Evolutionary conservation across 2,329 filamentous ascomycete genomes (phyloP).

Genomic region (Botrytis deweyae): DNA sequence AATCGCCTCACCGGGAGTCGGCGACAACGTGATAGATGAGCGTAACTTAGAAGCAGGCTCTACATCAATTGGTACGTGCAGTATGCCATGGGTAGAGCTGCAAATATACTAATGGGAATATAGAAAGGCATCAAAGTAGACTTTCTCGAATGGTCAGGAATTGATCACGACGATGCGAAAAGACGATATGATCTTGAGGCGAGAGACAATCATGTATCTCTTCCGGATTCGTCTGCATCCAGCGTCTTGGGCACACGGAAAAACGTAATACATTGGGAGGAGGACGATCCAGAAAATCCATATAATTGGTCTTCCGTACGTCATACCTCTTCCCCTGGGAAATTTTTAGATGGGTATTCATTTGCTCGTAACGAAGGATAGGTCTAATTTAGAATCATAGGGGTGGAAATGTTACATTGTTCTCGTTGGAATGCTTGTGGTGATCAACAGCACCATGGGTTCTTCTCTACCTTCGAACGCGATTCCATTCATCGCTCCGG

Average conservation of each 20-base stretch:
- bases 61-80: neutral
- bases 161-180: slow-evolving; percentile 46
- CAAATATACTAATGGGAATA: neutral
- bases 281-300: slow-evolving; percentile 37
- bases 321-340: neutral
- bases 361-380: too few relatives aligned
- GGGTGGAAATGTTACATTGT: slow-evolving; percentile 55
- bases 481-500: slow-evolving; percentile 53
- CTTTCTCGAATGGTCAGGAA: slow-evolving; percentile 32
- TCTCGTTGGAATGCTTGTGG: slow-evolving; percentile 54
- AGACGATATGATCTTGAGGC: slow-evolving; percentile 46
- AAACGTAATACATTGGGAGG: slow-evolving; percentile 35
- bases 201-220: slow-evolving; percentile 40
- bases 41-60: neutral
- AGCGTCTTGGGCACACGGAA: slow-evolving; percentile 25
- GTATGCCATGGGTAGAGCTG: neutral
- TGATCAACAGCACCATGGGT: slow-evolving; percentile 67
- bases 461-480: slow-evolving; percentile 65
- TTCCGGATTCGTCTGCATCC: slow-evolving; percentile 33
- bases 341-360: neutral
- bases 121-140: slow-evolving; percentile 22
- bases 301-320: slow-evolving; percentile 38
- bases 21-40: neutral
- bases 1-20: neutral
- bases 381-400: slow-evolving; percentile 39